A percentile compares a stretch with the other conserved stretches of the same genome.
These are phyloP conservation scores for Phanerodontia chrysosporium DNA, from an alignment of 768 basidiomycete genomes.

Conservation along the genomic window DNA sequence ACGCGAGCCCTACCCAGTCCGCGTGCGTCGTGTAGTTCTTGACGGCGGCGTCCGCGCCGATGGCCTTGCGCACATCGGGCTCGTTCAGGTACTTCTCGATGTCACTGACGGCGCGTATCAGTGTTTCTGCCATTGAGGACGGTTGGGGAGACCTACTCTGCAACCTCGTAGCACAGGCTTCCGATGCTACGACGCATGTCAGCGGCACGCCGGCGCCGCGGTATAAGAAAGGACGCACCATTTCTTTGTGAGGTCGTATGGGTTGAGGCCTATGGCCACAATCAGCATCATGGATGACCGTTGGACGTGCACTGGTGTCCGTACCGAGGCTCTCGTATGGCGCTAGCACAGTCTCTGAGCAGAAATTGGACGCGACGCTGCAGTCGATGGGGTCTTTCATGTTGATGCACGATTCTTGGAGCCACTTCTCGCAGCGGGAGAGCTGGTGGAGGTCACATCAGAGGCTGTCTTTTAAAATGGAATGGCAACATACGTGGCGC, in stretches of 20 bases:
- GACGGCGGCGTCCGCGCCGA: constrained; percentile 57
- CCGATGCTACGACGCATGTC: background rate
- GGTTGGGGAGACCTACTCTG: background rate
- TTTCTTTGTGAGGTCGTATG: constrained; percentile 63
- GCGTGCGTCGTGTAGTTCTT: constrained; percentile 28
- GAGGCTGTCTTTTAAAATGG: background rate
- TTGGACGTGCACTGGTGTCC: constrained; percentile 57
- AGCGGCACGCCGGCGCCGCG: background rate
- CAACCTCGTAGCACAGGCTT: background rate
- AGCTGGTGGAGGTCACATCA: constrained; percentile 33
- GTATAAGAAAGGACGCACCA: constrained; percentile 29
- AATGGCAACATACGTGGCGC: constrained; percentile 34
- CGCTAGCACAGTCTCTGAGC: constrained; percentile 20
- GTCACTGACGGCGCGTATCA: constrained; percentile 12
- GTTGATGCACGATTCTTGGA: constrained; percentile 35
- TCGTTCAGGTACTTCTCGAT: constrained; percentile 60
- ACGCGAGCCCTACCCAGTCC: constrained; percentile 36
- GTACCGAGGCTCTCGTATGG: constrained; percentile 29
- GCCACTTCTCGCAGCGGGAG: constrained; percentile 38
- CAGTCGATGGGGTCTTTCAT: constrained; percentile 39
- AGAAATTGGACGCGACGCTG: constrained; percentile 35
- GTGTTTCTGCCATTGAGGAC: background rate
- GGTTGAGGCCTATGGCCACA: constrained; percentile 38
- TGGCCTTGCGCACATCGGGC: constrained; percentile 42
- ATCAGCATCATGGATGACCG: constrained; percentile 40